Evolutionary conservation across 306 rosid species (phyloP).

Genomic region (Ammopiptanthus mongolicus): DNA sequence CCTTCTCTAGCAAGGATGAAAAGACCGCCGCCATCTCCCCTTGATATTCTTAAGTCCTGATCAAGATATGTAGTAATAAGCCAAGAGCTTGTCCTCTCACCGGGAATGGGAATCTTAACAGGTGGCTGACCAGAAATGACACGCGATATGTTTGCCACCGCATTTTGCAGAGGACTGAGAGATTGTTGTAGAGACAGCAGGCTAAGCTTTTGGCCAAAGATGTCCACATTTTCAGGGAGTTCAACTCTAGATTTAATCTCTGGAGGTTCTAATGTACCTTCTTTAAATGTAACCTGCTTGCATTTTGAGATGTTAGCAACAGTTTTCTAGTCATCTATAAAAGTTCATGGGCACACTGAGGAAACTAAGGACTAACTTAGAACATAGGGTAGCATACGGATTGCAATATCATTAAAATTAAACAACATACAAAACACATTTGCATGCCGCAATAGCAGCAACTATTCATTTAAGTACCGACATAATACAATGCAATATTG

Average conservation of each 20-base stretch:
- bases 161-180: constrained; percentile 60
- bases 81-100: constrained; percentile 85
- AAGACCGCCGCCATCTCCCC: constrained; percentile 96
- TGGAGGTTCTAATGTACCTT: constrained; percentile 79
- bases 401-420: background rate
- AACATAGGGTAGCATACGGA: background rate
- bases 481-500: background rate
- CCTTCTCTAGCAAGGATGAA: constrained; percentile 87
- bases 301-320: constrained; percentile 19
- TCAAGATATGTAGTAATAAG: constrained; percentile 85
- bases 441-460: background rate
- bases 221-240: constrained; percentile 60
- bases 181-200: constrained; percentile 63
- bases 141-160: constrained; percentile 54
- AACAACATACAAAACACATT: background rate
- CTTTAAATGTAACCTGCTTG: constrained; percentile 80
- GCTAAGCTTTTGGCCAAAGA: constrained; percentile 77
- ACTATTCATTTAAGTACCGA: background rate
- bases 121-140: constrained; percentile 78
- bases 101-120: constrained; percentile 80
- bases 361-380: constrained; percentile 15
- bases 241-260: constrained; percentile 72
- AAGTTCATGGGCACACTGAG: background rate
- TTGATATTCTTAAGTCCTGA: constrained; percentile 76
- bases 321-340: background rate